Conservation (phyloP, 1,139 yeast genomes). For the Geotrichum carabidarum region DNA sequence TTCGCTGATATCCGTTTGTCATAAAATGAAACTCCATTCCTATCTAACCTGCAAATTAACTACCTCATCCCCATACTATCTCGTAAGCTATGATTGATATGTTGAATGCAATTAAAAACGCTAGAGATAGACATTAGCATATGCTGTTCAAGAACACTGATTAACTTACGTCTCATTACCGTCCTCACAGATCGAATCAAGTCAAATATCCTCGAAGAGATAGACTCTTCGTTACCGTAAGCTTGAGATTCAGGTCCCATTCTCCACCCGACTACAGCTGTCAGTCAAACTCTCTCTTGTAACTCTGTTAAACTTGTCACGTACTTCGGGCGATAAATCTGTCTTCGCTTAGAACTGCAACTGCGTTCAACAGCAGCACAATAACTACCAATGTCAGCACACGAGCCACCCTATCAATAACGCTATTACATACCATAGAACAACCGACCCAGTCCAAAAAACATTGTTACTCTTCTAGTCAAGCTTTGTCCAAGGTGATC, state of each 20-base stretch:
- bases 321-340: conserved; percentile 68
- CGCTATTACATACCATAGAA: conserved; percentile 48
- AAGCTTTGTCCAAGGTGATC: background rate
- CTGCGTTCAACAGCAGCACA: conserved; percentile 63
- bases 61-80: conserved; percentile 57
- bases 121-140: conserved; percentile 28
- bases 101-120: conserved; percentile 68
- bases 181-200: conserved; percentile 72
- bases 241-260: conserved; percentile 32
- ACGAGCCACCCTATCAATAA: background rate
- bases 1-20: background rate
- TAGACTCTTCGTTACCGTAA: conserved; percentile 44
- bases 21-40: conserved; percentile 6
- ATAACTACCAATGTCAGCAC: conserved; percentile 35
- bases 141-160: background rate
- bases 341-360: conserved; percentile 79
- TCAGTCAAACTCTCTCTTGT: conserved; percentile 1
- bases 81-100: conserved; percentile 65
- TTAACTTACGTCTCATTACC: conserved; percentile 54
- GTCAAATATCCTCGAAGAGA: conserved; percentile 56
- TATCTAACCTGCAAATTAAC: background rate
- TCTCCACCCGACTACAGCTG: conserved; percentile 30
- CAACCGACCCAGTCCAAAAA: conserved; percentile 70
- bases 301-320: conserved; percentile 26
- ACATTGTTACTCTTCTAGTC: conserved; percentile 23